Conservation (phyloP, 2,329 filamentous ascomycete species). For the Colletotrichum godetiae region DNA sequence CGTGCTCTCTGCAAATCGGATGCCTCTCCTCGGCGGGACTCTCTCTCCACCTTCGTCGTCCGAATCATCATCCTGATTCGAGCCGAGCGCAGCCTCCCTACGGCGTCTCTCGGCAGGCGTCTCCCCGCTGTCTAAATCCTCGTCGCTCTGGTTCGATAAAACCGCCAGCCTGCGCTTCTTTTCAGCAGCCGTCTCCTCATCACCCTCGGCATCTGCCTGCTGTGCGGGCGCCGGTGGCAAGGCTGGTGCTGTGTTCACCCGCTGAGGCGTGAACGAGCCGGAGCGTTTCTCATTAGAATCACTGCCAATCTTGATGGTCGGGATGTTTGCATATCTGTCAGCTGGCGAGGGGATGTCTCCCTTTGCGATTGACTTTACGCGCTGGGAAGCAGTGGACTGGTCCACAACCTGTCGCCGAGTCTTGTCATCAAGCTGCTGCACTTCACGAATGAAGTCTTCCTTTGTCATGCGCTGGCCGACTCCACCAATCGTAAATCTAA, state of each 20-base stretch:
- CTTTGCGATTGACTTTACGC: constrained; percentile 62
- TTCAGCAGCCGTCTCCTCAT: constrained; percentile 77
- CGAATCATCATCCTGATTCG: constrained; percentile 61
- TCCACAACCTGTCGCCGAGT: constrained; percentile 67
- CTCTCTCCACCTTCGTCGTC: constrained; percentile 69
- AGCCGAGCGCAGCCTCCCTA: constrained; percentile 78
- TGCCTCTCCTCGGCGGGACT: constrained; percentile 64
- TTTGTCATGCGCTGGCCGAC: constrained; percentile 83
- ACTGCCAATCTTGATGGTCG: constrained; percentile 16
- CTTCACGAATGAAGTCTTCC: constrained; percentile 80
- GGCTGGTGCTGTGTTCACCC: constrained; percentile 1
- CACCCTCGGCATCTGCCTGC: constrained; percentile 28
- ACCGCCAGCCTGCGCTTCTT: constrained; percentile 72
- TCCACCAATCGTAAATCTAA: constrained; percentile 81
- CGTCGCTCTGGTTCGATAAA: constrained; percentile 55
- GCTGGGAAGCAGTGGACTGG: constrained; percentile 58
- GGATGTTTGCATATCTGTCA: constrained; percentile 7
- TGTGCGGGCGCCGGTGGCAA: constrained; percentile 12
- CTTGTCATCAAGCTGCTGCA: constrained; percentile 77
- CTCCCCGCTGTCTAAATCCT: constrained; percentile 63
- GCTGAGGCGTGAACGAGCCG: constrained; percentile 11
- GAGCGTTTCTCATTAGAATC: constrained; percentile 18
- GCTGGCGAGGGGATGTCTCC: constrained; percentile 43
- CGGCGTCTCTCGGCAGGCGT: constrained; percentile 80
- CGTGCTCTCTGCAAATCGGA: constrained; percentile 67